phyloP scores from a whole-genome alignment of 352 stramenopile genomes.

The Phytophthora sansomeana region DNA sequence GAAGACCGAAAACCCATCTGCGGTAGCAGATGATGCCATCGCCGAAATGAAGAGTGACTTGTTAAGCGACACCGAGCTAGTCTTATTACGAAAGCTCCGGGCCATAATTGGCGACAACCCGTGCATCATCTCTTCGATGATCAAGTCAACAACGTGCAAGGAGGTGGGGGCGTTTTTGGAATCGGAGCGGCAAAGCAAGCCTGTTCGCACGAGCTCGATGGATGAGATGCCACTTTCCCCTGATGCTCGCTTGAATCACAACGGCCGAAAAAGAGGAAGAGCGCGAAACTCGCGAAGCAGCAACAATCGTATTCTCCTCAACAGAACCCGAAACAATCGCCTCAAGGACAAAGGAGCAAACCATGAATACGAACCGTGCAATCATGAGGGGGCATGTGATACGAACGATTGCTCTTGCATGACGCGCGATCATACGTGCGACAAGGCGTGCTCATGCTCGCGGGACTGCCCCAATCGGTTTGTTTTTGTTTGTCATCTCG shows the following conservation, averaged over 20 bases:
- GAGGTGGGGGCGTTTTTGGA: slow-evolving; percentile 64
- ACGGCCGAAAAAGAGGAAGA: slow-evolving; percentile 51
- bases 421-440: slow-evolving; percentile 78
- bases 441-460: slow-evolving; percentile 87
- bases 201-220: slow-evolving; percentile 28
- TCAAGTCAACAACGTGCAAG: slow-evolving; percentile 64
- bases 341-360: slow-evolving; percentile 68
- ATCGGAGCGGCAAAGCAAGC: slow-evolving; percentile 47
- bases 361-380: slow-evolving; percentile 84
- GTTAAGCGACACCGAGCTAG: slow-evolving; percentile 46
- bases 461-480: slow-evolving; percentile 77
- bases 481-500: slow-evolving; percentile 1
- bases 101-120: slow-evolving; percentile 67
- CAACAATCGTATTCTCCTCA: slow-evolving; percentile 71
- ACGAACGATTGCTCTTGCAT: slow-evolving; percentile 73
- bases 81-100: slow-evolving; percentile 65
- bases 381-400: slow-evolving; percentile 74
- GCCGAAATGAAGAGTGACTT: slow-evolving; percentile 11
- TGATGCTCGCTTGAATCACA: slow-evolving; percentile 46
- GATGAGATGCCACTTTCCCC: slow-evolving; percentile 49
- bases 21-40: not conserved
- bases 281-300: slow-evolving; percentile 43
- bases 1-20: slow-evolving; percentile 27
- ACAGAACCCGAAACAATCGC: slow-evolving; percentile 69
- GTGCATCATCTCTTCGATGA: slow-evolving; percentile 69